A percentile compares a stretch with the other conserved stretches of the same genome.
Conservation (phyloP, 2,329 filamentous ascomycete genomes). For the Leptodontidium sp. region DNA sequence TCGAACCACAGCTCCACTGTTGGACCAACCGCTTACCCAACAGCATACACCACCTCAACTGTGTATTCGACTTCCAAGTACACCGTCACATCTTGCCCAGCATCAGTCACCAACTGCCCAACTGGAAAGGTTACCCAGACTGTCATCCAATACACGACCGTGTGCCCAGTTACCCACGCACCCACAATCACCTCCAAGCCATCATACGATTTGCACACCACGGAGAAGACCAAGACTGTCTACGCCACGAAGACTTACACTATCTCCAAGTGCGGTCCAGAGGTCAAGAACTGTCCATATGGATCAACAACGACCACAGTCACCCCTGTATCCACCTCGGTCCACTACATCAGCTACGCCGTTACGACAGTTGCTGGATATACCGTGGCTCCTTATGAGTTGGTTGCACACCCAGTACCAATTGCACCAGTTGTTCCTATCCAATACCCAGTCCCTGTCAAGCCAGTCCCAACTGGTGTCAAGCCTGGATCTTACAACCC, state of each 20-base stretch:
- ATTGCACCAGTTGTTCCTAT: conserved; percentile 12
- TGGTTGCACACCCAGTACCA: conserved; percentile 13
- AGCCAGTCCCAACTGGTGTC: conserved; percentile 13
- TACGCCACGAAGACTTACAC: conserved; percentile 22
- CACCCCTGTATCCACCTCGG: conserved; percentile 4
- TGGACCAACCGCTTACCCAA: conserved; percentile 19
- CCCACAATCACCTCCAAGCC: conserved; percentile 10
- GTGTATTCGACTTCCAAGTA: conserved; percentile 39
- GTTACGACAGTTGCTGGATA: conserved; percentile 2
- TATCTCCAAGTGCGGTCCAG: conserved; percentile 19
- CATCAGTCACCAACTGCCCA: conserved; percentile 42
- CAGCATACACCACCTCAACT: conserved; percentile 35
- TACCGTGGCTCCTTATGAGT: conserved; percentile 10
- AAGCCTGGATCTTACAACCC: conserved; percentile 15
- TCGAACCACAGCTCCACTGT: conserved; percentile 19
- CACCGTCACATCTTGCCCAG: conserved; percentile 42
- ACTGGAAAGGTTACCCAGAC: conserved; percentile 37
- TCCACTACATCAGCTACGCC: conserved; percentile 1
- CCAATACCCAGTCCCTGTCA: conserved; percentile 15
- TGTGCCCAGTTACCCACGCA: conserved; percentile 25
- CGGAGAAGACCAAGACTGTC: conserved; percentile 14
- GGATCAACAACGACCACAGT: conserved; percentile 21
- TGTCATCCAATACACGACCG: conserved; percentile 28
- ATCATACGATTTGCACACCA: neutral
- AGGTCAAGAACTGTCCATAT: conserved; percentile 27